These are phyloP conservation scores for Setaria viridis DNA, from an alignment of 202 grass and related monocot species.

Conservation along the genomic window DNA sequence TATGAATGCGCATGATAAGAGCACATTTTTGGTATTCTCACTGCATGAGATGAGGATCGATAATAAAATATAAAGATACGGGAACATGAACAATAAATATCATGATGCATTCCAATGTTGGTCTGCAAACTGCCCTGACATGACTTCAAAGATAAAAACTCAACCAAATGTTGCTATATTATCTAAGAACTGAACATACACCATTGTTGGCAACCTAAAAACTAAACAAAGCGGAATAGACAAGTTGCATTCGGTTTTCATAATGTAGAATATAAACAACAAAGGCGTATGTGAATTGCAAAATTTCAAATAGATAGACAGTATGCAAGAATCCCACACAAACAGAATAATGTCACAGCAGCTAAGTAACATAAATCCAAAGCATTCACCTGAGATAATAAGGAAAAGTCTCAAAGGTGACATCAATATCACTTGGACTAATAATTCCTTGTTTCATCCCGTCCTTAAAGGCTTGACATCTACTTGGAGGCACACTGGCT, in stretches of 20 bases:
- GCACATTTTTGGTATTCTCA: slow-evolving; percentile 89
- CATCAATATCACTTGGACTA: slow-evolving; percentile 80
- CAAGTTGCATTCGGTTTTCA: slow-evolving; percentile 7
- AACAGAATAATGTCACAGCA: slow-evolving; percentile 37
- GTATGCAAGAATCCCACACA: slow-evolving; percentile 25
- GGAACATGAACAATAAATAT: slow-evolving; percentile 21
- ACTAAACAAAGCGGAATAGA: slow-evolving; percentile 23
- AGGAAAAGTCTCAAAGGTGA: slow-evolving; percentile 91
- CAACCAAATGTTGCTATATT: background rate
- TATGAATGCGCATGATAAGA: slow-evolving; percentile 84
- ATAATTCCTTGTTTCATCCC: slow-evolving; percentile 90
- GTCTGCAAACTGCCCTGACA: slow-evolving; percentile 12
- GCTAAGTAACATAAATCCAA: slow-evolving; percentile 26
- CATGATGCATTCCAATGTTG: slow-evolving; percentile 23
- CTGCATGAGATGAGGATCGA: slow-evolving; percentile 49
- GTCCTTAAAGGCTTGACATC: slow-evolving; percentile 92
- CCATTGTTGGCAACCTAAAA: slow-evolving; percentile 28
- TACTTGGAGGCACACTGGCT: slow-evolving; percentile 64
- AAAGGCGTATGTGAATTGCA: background rate
- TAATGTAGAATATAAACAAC: slow-evolving; percentile 33
- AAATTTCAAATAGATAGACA: slow-evolving; percentile 27
- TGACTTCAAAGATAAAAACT: background rate
- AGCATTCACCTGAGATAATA: slow-evolving; percentile 95
- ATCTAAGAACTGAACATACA: slow-evolving; percentile 20
- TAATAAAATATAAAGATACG: slow-evolving; percentile 50